Conservation (phyloP, 225 moss, liverwort and hornwort genomes). For the Bryum argenteum region DNA sequence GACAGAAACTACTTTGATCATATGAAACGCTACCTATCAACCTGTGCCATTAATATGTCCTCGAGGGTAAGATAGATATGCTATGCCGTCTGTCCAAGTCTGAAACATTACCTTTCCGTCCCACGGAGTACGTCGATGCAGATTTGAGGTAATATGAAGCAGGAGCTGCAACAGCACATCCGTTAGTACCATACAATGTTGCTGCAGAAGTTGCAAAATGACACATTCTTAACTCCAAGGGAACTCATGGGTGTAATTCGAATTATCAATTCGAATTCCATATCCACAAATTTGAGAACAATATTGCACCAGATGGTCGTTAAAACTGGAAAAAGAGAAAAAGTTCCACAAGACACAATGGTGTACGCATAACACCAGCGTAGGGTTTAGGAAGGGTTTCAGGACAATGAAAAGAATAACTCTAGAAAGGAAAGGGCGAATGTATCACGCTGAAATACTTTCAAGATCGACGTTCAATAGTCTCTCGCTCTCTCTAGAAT, state of each 20-base stretch:
- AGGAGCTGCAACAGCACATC: constrained; percentile 39
- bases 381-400: constrained; percentile 22
- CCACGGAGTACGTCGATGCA: constrained; percentile 51
- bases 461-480: background rate
- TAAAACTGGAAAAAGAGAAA: background rate
- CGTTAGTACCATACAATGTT: constrained; percentile 4
- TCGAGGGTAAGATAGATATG: background rate
- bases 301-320: background rate
- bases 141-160: constrained; percentile 50
- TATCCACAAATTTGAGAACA: background rate
- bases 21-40: background rate
- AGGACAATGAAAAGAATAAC: background rate
- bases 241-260: background rate
- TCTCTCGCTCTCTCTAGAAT: background rate
- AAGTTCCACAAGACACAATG: background rate
- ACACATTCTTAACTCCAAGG: background rate
- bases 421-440: background rate
- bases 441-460: background rate
- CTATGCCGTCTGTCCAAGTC: background rate
- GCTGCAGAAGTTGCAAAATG: background rate
- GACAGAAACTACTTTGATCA: constrained; percentile 2
- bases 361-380: background rate
- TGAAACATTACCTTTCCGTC: constrained; percentile 49
- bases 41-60: background rate
- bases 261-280: background rate